These are phyloP conservation scores for Suillus clintonianus DNA, from an alignment of 768 basidiomycete genomes.

Conservation along the genomic window DNA sequence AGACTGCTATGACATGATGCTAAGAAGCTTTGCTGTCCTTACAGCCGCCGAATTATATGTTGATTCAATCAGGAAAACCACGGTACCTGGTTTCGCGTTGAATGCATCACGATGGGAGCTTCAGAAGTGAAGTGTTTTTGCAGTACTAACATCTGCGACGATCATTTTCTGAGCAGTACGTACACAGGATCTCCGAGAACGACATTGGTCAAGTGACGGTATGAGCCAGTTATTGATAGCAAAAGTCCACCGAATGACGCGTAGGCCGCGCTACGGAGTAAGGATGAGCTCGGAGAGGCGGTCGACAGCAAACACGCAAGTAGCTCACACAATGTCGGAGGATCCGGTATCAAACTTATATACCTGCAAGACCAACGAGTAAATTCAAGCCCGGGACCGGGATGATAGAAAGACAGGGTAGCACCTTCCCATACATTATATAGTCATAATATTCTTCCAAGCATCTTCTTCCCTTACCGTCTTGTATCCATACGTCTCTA, in stretches of 20 bases:
- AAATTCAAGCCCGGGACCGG: constrained; percentile 1
- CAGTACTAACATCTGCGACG: not conserved
- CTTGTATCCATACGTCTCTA: constrained; percentile 83
- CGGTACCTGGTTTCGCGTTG: not conserved
- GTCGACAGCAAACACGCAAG: constrained; percentile 2
- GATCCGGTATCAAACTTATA: not conserved
- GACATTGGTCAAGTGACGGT: constrained; percentile 87
- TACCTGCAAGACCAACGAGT: not conserved
- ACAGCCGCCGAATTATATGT: not conserved
- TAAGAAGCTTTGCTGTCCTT: not conserved
- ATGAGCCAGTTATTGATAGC: constrained; percentile 91
- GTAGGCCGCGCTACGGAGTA: constrained; percentile 76
- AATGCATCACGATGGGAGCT: not conserved
- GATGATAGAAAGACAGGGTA: constrained; percentile 2
- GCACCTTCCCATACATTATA: constrained; percentile 97
- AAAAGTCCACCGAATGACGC: constrained; percentile 95
- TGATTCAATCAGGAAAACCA: not conserved
- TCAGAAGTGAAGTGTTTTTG: not conserved
- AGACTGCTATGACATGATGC: not conserved
- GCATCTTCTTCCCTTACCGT: constrained; percentile 76
- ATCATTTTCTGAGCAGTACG: constrained; percentile 79
- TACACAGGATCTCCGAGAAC: constrained; percentile 94
- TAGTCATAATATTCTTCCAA: constrained; percentile 97
- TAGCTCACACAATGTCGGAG: constrained; percentile 65
- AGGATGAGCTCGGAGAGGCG: not conserved